Base-by-base conservation (phyloP, 2,329 filamentous ascomycete genomes). In the Chalara sp. region DNA sequence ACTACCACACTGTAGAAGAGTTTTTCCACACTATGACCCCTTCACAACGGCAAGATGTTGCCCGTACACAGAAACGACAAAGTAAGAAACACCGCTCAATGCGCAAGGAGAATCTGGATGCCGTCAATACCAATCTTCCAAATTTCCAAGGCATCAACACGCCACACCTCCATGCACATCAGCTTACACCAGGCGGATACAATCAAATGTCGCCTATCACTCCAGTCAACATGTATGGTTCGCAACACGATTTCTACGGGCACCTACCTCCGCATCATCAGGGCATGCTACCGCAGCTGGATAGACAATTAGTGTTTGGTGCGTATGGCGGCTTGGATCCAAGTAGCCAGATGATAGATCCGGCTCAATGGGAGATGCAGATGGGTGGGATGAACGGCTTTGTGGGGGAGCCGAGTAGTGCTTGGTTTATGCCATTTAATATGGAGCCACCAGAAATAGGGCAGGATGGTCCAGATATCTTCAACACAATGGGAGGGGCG, bases 361-460 rank as follows among this genome's bases (percentile, higher is more conserved):
- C 50, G 12, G 56, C 58, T 47, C 45, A 48, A 6, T 65, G 61
- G 63, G 62, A 65, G 44, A 57, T 64, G 50, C 56, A 57, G 32
- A 58, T 63, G 57, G 53, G 49, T 29, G 56, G 53, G 1, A 61
- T 63, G 56, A 40, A 50, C 10, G 58, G 58, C 5, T 60, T 58
- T 32, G 51, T 56, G 8, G 59, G 52, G 6, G 78, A 81, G 54
- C 70, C 76, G 2, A 77, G 72, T 47, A 85, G 84, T 48, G 88
- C 87, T 5, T 97, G 91, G 88, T 95, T 95, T 67, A 83, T 95
- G 73, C 89, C 91, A 1, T 95, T 96, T 69, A 95, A 95, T 64
- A 82, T 95, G 69, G 87, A 93, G 52, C 87, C 89, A 21, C 83
- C 87, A 0, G 79, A 82, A 51, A 68, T 80, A 41, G 70, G 71